Base-by-base conservation (phyloP, 2,329 filamentous ascomycete genomes). In the Hymenoscyphus occultus region DNA sequence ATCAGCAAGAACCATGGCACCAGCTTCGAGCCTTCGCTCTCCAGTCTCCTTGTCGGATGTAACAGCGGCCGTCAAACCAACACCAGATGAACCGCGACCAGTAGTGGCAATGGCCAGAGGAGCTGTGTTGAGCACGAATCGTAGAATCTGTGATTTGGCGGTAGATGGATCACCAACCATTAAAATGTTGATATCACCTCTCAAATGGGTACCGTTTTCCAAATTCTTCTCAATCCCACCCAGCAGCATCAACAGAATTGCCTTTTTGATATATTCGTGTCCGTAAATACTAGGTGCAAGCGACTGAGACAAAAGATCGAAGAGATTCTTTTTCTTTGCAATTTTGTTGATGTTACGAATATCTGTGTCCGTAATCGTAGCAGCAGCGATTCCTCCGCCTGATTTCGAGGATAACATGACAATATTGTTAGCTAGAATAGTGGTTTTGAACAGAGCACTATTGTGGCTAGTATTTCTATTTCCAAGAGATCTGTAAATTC, bases 81-180 rank as follows among this genome's bases (percentile, higher is more conserved):
- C 95, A 70, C 95, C 95, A 3, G 95, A 99, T 10, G 95, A 99
- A 31, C 95, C 93, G 73, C 95, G 90, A 78, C 95, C 95, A 48
- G 95, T 99, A 0, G 95, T 99, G 10, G 95, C 95, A 76, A 99
- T 99, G 1, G 95, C 95, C 56, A 99, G 82, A 2, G 95, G 95
- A 2, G 95, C 95, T 0, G 95, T 99, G 77, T 99, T 99, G 70
- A 98, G 85, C 13, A 99, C 95, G 74, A 99, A 99, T 32, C 95
- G 91, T 54, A 99, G 84, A 63, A 99, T 85, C 76, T 99, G 95
- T n/a, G 95, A 99, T 77, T 99, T 99, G 66, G 95, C 95, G 0
- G 95, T 99, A 0, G 95, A 99, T 2, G 95, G 95, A 77, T 99
- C 95, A 80, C 95, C 95, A 56, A 99, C 94, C 95, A 99, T 98